A percentile compares a stretch with the other conserved stretches of the same genome.
Evolutionary conservation across 192 early-diverging fungal genomes (phyloP).

Genomic region (Rhizoclosmatium globosum): DNA sequence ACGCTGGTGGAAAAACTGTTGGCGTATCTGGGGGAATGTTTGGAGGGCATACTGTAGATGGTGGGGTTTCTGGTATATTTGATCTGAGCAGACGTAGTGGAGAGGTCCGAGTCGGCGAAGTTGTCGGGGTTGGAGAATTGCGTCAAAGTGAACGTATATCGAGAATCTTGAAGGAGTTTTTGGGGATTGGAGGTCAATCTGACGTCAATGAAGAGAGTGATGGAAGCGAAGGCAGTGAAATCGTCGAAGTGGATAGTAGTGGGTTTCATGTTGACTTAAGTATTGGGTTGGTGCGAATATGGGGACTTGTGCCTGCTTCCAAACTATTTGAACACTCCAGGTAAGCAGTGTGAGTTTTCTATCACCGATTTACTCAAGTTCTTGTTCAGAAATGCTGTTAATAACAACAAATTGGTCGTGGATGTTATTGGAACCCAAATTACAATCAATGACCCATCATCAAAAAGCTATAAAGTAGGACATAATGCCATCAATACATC

Average conservation of each 20-base stretch:
- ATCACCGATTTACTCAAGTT: neutral
- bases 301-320: neutral
- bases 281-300: neutral
- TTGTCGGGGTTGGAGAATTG: neutral
- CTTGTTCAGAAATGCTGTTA: neutral
- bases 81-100: neutral
- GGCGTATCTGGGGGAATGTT: neutral
- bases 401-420: neutral
- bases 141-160: neutral
- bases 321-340: neutral
- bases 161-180: neutral
- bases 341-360: neutral
- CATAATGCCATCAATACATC: neutral
- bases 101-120: neutral
- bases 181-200: neutral
- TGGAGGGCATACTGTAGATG: neutral
- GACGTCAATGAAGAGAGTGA: neutral
- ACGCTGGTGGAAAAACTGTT: no score
- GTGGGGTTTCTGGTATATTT: neutral
- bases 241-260: neutral
- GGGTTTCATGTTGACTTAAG: neutral
- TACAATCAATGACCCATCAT: neutral
- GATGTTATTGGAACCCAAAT: conserved; percentile 1
- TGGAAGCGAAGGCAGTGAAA: neutral
- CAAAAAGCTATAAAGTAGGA: neutral